These are phyloP conservation scores for Cytospora piceicola DNA, from an alignment of 2,329 filamentous ascomycete species.

Conservation along the genomic window DNA sequence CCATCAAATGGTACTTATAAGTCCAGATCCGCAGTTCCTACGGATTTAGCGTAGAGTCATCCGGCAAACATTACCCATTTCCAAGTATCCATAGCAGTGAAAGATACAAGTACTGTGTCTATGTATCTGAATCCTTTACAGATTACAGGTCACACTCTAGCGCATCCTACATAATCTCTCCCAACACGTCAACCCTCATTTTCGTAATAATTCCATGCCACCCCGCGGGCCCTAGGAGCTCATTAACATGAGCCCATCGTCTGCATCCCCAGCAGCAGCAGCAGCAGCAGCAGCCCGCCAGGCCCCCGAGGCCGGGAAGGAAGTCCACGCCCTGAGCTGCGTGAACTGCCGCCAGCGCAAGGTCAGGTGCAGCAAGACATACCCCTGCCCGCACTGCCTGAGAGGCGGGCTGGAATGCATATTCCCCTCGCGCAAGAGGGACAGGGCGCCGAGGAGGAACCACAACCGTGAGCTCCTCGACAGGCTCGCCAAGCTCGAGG, in stretches of 20 bases:
- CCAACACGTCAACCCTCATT: neutral
- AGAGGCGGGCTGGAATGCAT: constrained; percentile 52
- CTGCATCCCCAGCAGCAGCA: neutral
- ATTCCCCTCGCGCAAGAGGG: constrained; percentile 50
- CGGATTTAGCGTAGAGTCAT: neutral
- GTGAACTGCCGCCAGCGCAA: constrained; percentile 67
- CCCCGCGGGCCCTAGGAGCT: neutral
- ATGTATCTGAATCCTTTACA: neutral
- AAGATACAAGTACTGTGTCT: too few relatives aligned
- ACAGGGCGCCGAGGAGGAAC: constrained; percentile 45
- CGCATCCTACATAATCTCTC: neutral
- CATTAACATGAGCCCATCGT: constrained; percentile 20
- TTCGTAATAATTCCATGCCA: neutral
- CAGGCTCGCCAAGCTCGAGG: constrained; percentile 49
- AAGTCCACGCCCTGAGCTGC: constrained; percentile 49
- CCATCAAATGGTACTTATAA: too few relatives aligned
- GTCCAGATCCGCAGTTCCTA: neutral
- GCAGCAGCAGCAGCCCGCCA: constrained; percentile 20
- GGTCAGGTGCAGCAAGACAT: constrained; percentile 61
- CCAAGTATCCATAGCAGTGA: neutral
- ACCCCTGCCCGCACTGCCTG: constrained; percentile 59
- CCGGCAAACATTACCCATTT: neutral
- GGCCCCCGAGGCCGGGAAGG: constrained; percentile 15
- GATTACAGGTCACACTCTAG: neutral
- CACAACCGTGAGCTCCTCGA: constrained; percentile 50